A percentile compares a stretch with the other conserved stretches of the same genome.
Evolutionary conservation across 2,329 filamentous ascomycete species (phyloP).

Genomic region (Massarina eburnea): DNA sequence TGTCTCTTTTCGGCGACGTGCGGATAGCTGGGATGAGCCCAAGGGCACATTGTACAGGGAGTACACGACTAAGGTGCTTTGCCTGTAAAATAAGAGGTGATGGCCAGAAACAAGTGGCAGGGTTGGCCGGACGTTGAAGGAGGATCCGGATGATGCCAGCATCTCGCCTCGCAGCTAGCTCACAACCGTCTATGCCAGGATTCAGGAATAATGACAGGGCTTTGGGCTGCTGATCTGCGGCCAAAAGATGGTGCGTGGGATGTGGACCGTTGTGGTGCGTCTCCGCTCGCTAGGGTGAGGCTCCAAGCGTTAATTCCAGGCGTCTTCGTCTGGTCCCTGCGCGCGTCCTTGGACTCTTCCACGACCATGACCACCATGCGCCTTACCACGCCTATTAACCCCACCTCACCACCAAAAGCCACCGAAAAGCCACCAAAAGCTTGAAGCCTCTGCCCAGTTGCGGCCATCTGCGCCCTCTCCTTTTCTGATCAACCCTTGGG

Average conservation of each 20-base stretch:
- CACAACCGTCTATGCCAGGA: conserved; percentile 11
- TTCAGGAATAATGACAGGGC: background rate
- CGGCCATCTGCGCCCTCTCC: background rate
- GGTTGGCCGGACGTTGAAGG: conserved; percentile 11
- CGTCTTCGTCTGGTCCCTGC: conserved; percentile 12
- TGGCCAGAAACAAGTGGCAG: conserved; percentile 12
- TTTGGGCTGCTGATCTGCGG: conserved; percentile 32
- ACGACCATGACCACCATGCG: background rate
- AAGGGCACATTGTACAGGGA: conserved; percentile 21
- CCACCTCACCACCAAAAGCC: conserved; percentile 1
- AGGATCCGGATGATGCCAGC: conserved; percentile 19
- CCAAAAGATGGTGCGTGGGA: conserved; percentile 29
- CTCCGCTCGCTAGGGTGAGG: conserved; percentile 22
- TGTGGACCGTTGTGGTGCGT: conserved; percentile 28
- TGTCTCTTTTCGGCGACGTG: conserved; percentile 17
- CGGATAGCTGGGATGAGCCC: conserved; percentile 15
- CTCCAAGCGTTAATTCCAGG: conserved; percentile 16
- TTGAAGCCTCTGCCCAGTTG: background rate
- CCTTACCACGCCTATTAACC: background rate
- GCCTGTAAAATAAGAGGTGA: conserved; percentile 23
- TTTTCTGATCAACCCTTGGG: conserved; percentile 4
- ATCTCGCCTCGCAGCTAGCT: conserved; percentile 24
- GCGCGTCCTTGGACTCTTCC: conserved; percentile 2
- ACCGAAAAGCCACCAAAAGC: too few species aligned
- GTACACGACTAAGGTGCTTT: conserved; percentile 27